phyloP scores from a whole-genome alignment of 441 rosid species.

The Gossypium laxum region DNA sequence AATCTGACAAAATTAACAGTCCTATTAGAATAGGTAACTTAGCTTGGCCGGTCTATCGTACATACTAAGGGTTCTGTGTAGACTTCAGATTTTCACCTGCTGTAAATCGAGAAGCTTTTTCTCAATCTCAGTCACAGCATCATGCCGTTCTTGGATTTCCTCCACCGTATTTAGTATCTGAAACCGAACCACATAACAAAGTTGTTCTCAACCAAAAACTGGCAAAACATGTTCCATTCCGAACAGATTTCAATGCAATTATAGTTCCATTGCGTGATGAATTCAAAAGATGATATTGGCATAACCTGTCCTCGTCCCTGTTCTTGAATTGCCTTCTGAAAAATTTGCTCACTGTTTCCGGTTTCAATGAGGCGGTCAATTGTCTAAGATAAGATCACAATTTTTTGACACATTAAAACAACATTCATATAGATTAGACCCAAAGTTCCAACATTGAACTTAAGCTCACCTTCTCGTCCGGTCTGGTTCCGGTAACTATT shows the following conservation, averaged over 20 bases:
- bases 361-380: slow-evolving; percentile 81
- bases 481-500: slow-evolving; percentile 57
- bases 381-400: slow-evolving; percentile 33
- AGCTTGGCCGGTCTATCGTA: background rate
- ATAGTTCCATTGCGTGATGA: no score
- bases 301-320: slow-evolving; percentile 82
- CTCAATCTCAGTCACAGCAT: slow-evolving; percentile 78
- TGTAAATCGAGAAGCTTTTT: slow-evolving; percentile 83
- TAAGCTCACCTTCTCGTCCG: slow-evolving; percentile 56
- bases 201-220: background rate
- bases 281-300: background rate
- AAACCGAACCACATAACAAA: background rate
- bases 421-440: slow-evolving; percentile 10
- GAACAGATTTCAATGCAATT: no score
- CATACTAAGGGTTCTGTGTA: background rate
- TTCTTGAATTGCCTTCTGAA: slow-evolving; percentile 82
- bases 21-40: slow-evolving; percentile 10
- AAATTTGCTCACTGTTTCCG: slow-evolving; percentile 85
- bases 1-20: slow-evolving; percentile 22
- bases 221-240: no score
- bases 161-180: slow-evolving; percentile 75
- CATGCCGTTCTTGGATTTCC: slow-evolving; percentile 94
- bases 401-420: slow-evolving; percentile 15
- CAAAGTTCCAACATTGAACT: slow-evolving; percentile 8
- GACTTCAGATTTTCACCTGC: slow-evolving; percentile 37